Base-by-base conservation (phyloP, 2,329 filamentous ascomycete genomes). In the Akanthomyces uredinophilus region DNA sequence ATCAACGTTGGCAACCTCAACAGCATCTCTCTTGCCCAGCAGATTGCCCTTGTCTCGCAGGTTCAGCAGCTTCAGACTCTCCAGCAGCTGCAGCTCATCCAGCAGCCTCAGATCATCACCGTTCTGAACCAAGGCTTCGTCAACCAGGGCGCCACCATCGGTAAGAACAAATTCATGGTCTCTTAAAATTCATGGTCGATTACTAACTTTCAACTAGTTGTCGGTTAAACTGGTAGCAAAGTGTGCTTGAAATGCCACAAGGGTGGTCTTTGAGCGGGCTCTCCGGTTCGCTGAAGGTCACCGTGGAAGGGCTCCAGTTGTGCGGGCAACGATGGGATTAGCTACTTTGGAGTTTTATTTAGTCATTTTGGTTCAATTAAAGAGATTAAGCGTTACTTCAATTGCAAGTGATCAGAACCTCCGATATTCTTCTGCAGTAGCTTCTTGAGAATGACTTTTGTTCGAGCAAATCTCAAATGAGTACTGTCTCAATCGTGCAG, bases 61-160 rank as follows among this genome's bases (percentile, higher is more conserved):
- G 63, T 71, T 14, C 65, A 70, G 64, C 66, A 70, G 55, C 66
- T 72, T 51, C 68, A 68, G 44, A 66, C 66, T 52, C 66, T 72
- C 22, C 64, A 65, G 58, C 62, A 66, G 14, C 60, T 72, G 20
- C 64, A 68, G 24, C 54, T 72, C 49, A 58, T 72, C 54, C 60
- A 53, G 54, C 64, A 63, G 5, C 46, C 65, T n/a, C 64, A 72
- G 50, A 37, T 71, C 24, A 27, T 69, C 10, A 56, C 61, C 13
- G 64, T 71, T 13, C 61, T 71, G 61, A 65, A 68, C 61, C 65
- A 69, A 64, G 66, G 65, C 24, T 61, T 67, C 27, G 49, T 66
- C 13, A 64, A 63, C 55, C 65, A 62, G 49, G 64, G 65, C 10
- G 51, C 67, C 65, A 66, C 65, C 16, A 29, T 70, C 18, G 61